A percentile compares a stretch with the other conserved stretches of the same genome.
Conservation (phyloP, 306 rosid species). For the Ochetophila trinervis region DNA sequence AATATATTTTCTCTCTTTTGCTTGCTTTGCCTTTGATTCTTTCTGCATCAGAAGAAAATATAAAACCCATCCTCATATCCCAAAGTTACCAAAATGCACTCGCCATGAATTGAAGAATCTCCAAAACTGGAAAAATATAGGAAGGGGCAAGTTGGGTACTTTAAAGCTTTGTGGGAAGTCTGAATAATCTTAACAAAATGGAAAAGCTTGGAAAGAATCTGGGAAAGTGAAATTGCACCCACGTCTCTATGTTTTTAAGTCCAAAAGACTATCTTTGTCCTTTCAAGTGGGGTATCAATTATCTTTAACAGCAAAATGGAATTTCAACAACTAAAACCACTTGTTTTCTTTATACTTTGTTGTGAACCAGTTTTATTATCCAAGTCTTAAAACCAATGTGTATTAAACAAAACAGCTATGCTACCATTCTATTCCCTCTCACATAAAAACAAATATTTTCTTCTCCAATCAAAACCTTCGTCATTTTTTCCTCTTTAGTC, state of each 20-base stretch:
- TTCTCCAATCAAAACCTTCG: background rate
- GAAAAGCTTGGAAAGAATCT: conserved; percentile 36
- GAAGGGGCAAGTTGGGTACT: conserved; percentile 19
- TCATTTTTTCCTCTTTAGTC: conserved; percentile 10
- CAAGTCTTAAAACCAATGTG: conserved; percentile 16
- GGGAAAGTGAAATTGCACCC: conserved; percentile 25
- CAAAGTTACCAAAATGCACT: conserved; percentile 24
- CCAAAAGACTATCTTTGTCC: conserved; percentile 51
- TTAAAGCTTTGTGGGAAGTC: background rate
- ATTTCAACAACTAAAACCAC: conserved; percentile 37
- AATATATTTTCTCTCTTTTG: conserved; percentile 11
- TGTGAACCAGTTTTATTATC: conserved; percentile 5
- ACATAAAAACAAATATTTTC: background rate
- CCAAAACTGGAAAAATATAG: background rate
- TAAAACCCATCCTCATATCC: conserved; percentile 4
- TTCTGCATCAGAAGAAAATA: conserved; percentile 8
- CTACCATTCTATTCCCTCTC: conserved; percentile 20
- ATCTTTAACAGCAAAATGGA: conserved; percentile 23
- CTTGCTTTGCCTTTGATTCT: conserved; percentile 16
- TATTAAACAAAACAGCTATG: conserved; percentile 33
- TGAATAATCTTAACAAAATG: conserved; percentile 9
- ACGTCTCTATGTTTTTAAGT: conserved; percentile 10
- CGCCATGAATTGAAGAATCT: background rate
- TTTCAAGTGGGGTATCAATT: conserved; percentile 30
- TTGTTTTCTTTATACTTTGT: conserved; percentile 16